Evolutionary conservation across 345 rosid species (phyloP).

Genomic region (Mallotus nudiflorus): DNA sequence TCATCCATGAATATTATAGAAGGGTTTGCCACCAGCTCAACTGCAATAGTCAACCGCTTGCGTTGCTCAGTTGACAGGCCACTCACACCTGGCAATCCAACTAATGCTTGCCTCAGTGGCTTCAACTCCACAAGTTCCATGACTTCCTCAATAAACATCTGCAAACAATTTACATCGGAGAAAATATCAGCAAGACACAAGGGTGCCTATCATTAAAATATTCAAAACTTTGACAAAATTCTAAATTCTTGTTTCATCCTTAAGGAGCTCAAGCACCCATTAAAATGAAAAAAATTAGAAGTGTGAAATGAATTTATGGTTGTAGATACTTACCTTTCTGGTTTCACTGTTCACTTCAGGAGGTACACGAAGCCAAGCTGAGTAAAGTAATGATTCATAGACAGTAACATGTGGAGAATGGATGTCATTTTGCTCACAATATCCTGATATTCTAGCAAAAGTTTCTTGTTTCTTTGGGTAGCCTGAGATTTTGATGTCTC

Average conservation of each 20-base stretch:
- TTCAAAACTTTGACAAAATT: too few species aligned
- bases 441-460: slow-evolving; percentile 77
- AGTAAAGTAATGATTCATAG: slow-evolving; percentile 66
- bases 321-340: slow-evolving; percentile 49
- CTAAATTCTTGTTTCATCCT: too few species aligned
- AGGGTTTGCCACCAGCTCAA: slow-evolving; percentile 92
- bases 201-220: background rate
- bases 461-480: slow-evolving; percentile 76
- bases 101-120: slow-evolving; percentile 57
- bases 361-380: slow-evolving; percentile 73
- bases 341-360: slow-evolving; percentile 41
- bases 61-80: slow-evolving; percentile 93
- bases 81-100: slow-evolving; percentile 78
- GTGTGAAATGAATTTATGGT: background rate
- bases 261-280: background rate
- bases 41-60: slow-evolving; percentile 84
- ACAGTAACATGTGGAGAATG: slow-evolving; percentile 83
- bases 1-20: slow-evolving; percentile 43
- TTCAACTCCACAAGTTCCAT: slow-evolving; percentile 83
- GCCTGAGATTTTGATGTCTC: slow-evolving; percentile 65
- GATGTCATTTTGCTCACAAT: slow-evolving; percentile 79
- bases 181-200: background rate
- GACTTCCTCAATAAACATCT: slow-evolving; percentile 62
- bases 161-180: background rate
- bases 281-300: background rate